Evolutionary conservation across 2,329 filamentous ascomycete species (phyloP).

Genomic region (Cordyceps cicadae): DNA sequence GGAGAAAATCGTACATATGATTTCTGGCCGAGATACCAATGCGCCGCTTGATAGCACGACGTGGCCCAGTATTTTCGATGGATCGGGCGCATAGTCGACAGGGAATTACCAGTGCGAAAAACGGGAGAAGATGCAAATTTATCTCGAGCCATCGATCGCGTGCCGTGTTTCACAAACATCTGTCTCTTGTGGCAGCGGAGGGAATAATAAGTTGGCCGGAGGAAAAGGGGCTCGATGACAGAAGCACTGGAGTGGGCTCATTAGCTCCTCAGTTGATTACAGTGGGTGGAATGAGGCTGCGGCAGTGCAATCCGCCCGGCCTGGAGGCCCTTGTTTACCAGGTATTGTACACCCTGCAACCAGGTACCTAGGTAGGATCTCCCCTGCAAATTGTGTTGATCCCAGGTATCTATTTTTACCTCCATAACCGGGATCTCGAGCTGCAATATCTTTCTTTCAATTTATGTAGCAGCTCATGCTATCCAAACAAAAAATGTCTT

Average conservation of each 20-base stretch:
- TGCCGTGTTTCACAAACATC: not conserved
- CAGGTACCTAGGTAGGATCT: not conserved
- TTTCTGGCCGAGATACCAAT: not conserved
- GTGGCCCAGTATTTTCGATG: not conserved
- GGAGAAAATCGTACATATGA: not conserved
- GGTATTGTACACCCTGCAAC: no score
- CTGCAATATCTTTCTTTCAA: no score
- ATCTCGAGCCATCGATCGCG: not conserved
- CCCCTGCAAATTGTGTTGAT: not conserved
- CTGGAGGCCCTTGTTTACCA: not conserved
- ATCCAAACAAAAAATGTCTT: not conserved
- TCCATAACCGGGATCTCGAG: no score
- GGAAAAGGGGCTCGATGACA: not conserved
- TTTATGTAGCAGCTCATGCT: no score
- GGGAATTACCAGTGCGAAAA: not conserved
- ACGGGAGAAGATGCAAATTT: not conserved
- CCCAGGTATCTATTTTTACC: not conserved
- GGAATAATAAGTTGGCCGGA: not conserved
- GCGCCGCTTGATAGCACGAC: not conserved
- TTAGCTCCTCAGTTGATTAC: not conserved
- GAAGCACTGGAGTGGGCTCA: not conserved
- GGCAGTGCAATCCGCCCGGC: conserved; percentile 1
- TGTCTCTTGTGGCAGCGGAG: not conserved
- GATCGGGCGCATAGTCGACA: no score
- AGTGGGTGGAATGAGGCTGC: not conserved